Evolutionary conservation across 345 rosid genomes (phyloP), one percentile per base, ranked within the genome.

Genomic region (Heritiera littoralis): DNA sequence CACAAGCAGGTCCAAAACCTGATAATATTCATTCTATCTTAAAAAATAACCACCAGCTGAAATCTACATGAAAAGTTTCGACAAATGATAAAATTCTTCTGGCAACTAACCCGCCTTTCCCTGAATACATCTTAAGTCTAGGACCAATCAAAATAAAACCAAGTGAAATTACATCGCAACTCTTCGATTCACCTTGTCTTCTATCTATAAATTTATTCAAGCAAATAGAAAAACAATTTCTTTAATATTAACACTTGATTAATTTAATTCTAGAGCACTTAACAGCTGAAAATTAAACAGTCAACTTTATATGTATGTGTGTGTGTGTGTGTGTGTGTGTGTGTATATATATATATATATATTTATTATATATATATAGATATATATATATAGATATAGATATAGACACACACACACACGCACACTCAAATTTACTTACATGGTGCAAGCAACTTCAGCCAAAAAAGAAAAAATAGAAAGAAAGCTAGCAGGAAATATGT

Each of bases 1-100:
- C 58, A 48, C 40, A 12, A 70, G 10, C 40, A 70, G 41, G 58
- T 70, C 52, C 52, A 43, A 48, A 70, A 72, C 45, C 76, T 17
- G 9, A 38, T 32, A 7, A 1, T 49, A 28, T 49, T 49, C 41
- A 3, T 71, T 72, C 54, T 52, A 52, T 52, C 75, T 71, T 72
- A 32, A 10, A 30, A 49, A 14, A 51, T 49, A 71, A 71, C 14
- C 38, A 14, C 30, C 46, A 72, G 5, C 28, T 52, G 45, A 72
- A 52, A 52, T 35, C 46, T 17, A 72, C 17, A 32, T 18, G 28
- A 52, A 52, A 2, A 32, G 1, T 9, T 72, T 8, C 23, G 17
- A 58, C 12, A 23, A n/a, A 7, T 20, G 6, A n/a, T 18, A 58
- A n/a, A 8, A 59, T 8, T 20, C 30, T 59, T 54, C n/a, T 54